phyloP scores from a whole-genome alignment of 176 grass and related monocot genomes.

The Triticum dicoccoides region DNA sequence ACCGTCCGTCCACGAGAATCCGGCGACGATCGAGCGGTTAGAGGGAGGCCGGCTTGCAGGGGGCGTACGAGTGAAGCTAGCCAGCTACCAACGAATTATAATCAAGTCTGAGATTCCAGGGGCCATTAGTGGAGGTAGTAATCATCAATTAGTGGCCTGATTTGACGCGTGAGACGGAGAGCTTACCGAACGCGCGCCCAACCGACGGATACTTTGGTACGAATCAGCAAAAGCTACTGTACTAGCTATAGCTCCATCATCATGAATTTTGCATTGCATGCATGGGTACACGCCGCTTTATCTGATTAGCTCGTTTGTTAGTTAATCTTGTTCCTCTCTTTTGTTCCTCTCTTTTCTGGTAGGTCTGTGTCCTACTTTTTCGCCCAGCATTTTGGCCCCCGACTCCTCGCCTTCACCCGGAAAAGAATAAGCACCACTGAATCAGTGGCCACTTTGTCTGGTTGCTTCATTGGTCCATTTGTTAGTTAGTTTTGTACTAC shows the following conservation, averaged over 20 bases:
- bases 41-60: background rate
- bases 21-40: background rate
- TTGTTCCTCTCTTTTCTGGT: background rate
- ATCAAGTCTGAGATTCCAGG: background rate
- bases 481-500: background rate
- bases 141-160: background rate
- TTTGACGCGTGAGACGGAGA: background rate
- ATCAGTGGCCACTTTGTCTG: background rate
- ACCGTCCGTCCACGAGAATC: background rate
- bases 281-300: background rate
- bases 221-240: background rate
- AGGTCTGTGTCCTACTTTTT: background rate
- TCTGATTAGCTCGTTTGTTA: background rate
- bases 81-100: background rate
- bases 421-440: background rate
- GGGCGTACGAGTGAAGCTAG: background rate
- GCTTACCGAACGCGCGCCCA: slow-evolving; percentile 4
- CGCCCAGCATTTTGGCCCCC: background rate
- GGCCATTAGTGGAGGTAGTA: background rate
- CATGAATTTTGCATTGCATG: background rate
- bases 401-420: background rate
- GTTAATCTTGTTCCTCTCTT: background rate
- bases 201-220: slow-evolving; percentile 8
- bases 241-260: background rate
- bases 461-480: too few relatives aligned